A percentile compares a stretch with the other conserved stretches of the same genome.
These are phyloP conservation scores for Trypanosoma theileri DNA, from an alignment of 208 protist species.

Conservation along the genomic window DNA sequence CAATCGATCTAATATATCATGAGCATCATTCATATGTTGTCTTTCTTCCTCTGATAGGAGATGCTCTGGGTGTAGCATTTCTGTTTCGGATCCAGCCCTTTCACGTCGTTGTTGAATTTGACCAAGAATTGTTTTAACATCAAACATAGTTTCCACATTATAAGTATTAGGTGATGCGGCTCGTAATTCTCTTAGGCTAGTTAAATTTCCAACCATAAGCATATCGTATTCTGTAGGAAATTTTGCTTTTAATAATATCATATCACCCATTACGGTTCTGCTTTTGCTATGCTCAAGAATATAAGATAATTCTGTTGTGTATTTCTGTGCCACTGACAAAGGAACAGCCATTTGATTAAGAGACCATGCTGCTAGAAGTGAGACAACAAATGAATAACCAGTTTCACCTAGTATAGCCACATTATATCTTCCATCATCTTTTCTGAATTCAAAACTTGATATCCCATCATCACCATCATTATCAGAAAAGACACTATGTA, in stretches of 20 bases:
- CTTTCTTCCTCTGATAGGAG: constrained; percentile 22
- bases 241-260: constrained; percentile 47
- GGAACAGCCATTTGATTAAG: constrained; percentile 77
- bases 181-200: constrained; percentile 17
- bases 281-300: constrained; percentile 76
- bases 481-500: constrained; percentile 72
- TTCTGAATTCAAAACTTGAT: constrained; percentile 65
- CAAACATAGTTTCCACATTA: constrained; percentile 56
- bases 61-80: constrained; percentile 25
- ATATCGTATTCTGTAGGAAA: constrained; percentile 54
- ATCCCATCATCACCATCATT: constrained; percentile 38
- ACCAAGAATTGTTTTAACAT: constrained; percentile 35
- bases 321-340: constrained; percentile 69
- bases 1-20: constrained; percentile 39
- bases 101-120: constrained; percentile 23
- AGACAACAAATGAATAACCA: constrained; percentile 75
- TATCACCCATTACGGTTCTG: constrained; percentile 60
- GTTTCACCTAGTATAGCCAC: constrained; percentile 56
- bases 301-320: constrained; percentile 77
- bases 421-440: constrained; percentile 71
- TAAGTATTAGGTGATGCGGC: constrained; percentile 28
- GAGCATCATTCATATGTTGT: constrained; percentile 27
- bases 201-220: constrained; percentile 34
- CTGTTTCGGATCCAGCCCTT: neutral
- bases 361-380: constrained; percentile 72